Base-by-base conservation (phyloP, 1,284 basidiomycete species). In the Rhizoctonia solani region DNA sequence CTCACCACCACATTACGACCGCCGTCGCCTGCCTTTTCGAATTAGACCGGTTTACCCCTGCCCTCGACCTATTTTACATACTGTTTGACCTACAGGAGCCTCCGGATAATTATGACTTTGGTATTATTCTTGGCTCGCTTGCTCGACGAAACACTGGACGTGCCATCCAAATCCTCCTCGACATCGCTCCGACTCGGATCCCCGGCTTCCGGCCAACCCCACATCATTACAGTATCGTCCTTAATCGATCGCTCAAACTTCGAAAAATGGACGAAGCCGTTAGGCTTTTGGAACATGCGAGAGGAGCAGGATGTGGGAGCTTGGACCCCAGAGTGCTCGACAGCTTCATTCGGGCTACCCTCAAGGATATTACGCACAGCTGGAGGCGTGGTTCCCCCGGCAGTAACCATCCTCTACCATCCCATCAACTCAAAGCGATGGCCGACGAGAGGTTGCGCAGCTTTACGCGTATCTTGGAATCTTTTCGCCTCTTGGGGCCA, bases 1-100 rank as follows among this genome's bases (percentile, higher is more conserved):
- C 50, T 37, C 59, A 63, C 37, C 52, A 63, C 47, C 59, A 63
- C 16, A 25, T 63, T n/a, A 19, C 59, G 14, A 63, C 59, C 29
- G 37, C 59, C 23, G 21, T 63, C 34, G 59, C 59, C 4, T 63
- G 59, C 25, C 47, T 63, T 8, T 63, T 63, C 32, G 47, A 30
- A 13, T 32, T 63, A 19, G 52, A 63, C 47, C 46, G 34, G 16
- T 63, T 63, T 23, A 19, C 16, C 16, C 47, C 46, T n/a, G 59
- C 59, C 6, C 30, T 63, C n/a, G 59, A 63, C 9, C 47, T 34
- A 1, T 37, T 63, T 25, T 19, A 63, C 2, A 27, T 34, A 4
- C 37, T 63, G 34, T 63, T 63, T 25, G 30, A 39, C 4, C 59
- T 46, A 23, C 39, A 42, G 34, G 59, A 63, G n/a, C 1, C 37